Base-by-base conservation (phyloP, 2,329 filamentous ascomycete genomes). In the Aureobasidium vineae region DNA sequence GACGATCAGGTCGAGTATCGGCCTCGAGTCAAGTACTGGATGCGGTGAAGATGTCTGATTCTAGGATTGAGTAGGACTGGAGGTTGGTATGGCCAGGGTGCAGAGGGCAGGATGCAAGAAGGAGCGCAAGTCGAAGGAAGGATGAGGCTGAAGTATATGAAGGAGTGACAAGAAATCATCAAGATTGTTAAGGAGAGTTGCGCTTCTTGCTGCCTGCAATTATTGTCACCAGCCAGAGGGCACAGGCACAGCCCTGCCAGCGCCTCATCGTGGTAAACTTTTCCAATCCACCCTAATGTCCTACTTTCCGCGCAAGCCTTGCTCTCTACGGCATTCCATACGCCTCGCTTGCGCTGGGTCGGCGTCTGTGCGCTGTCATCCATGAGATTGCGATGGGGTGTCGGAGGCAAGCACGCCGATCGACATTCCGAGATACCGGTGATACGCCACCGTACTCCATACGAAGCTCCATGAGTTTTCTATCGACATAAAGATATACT, bases 101-200 rank as follows among this genome's bases (percentile, higher is more conserved):
- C 38, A 59, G 2, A 31, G 28, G 31, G 11, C 31, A 53, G 50
- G 10, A 31, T n/a, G 33, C n/a, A 28, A 11, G 21, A 63, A 41
- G 59, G 43, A 52, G 21, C 16, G 59, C 36, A 40, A 23, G 36
- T n/a, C 19, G 36, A 31, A 40, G 28, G 40, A 63, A 63, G 59
- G 28, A 52, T 41, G 15, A 63, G 47, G 59, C 57, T 47, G 57
- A 60, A 26, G 38, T 31, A 47, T 33, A 6, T 36, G 33, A 63
- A 63, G 59, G 59, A 63, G 36, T 28, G 59, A 63, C 59, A 41
- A 36, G 59, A 63, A 52, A 63, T 52, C 40, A 63, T 40, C 43
- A 50, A 38, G 41, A 50, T 19, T 45, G 59, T 63, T 63, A 63
- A 36, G 45, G 59, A 60, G 57, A 60, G 57, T n/a, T 59, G 54